Conservation (phyloP, 441 rosid genomes). For the Pelargonium citronellum region DNA sequence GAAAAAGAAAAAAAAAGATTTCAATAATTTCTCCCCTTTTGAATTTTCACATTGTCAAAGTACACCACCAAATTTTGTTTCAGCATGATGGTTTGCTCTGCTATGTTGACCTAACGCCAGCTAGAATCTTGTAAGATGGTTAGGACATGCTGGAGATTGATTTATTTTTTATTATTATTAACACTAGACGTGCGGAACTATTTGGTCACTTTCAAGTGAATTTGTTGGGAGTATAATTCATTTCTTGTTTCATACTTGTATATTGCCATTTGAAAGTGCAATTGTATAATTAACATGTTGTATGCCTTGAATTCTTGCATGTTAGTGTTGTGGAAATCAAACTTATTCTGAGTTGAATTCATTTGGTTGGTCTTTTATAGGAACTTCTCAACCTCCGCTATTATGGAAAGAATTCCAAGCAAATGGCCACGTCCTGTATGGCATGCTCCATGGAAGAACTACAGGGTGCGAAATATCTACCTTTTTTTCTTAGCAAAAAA, state of each 20-base stretch:
- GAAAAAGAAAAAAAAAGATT: no score
- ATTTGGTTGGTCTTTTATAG: constrained; percentile 28
- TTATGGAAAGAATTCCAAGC: constrained; percentile 93
- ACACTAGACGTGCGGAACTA: background rate
- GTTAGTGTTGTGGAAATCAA: background rate
- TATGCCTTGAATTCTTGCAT: background rate
- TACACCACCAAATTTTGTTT: background rate
- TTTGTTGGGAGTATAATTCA: background rate
- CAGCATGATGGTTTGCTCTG: background rate
- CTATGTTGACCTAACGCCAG: background rate
- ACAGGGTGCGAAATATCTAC: constrained; percentile 51
- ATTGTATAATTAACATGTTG: background rate
- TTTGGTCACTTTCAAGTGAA: background rate
- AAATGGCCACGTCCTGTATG: constrained; percentile 97
- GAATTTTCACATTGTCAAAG: background rate
- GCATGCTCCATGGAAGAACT: constrained; percentile 99
- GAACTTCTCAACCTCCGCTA: constrained; percentile 64
- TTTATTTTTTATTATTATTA: background rate
- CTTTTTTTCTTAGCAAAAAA: background rate
- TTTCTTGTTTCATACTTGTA: background rate
- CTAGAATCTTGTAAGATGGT: background rate
- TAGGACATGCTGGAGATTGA: background rate
- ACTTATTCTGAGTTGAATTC: constrained; percentile 3
- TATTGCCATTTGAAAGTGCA: background rate
- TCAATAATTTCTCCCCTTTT: background rate